These are phyloP conservation scores for Boeremia exigua DNA, from an alignment of 2,329 filamentous ascomycete genomes.

Conservation along the genomic window DNA sequence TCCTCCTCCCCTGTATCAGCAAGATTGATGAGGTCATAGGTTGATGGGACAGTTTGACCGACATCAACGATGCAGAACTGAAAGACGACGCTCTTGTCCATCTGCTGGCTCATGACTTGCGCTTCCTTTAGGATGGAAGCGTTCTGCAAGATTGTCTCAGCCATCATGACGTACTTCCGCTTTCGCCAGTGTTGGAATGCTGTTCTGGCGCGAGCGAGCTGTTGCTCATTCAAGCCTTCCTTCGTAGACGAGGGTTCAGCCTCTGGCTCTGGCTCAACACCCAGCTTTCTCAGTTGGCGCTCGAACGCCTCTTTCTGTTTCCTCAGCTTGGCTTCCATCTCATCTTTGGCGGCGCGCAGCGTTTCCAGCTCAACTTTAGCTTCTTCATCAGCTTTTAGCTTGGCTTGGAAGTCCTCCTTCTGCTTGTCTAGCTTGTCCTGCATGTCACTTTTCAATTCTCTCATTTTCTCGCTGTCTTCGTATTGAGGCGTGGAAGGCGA, in stretches of 20 bases:
- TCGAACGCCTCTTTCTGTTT: conserved; percentile 86
- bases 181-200: conserved; percentile 78
- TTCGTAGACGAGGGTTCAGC: conserved; percentile 57
- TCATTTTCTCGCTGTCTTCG: conserved; percentile 78
- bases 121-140: conserved; percentile 91
- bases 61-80: conserved; percentile 92
- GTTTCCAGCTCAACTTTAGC: conserved; percentile 81
- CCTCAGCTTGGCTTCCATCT: conserved; percentile 86
- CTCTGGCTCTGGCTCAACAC: conserved; percentile 59
- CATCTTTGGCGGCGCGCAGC: conserved; percentile 77
- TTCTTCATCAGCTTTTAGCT: conserved; percentile 76
- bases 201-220: conserved; percentile 72
- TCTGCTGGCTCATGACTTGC: conserved; percentile 95
- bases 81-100: conserved; percentile 91
- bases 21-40: conserved; percentile 95
- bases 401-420: conserved; percentile 81
- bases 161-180: conserved; percentile 90
- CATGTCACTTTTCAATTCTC: conserved; percentile 79
- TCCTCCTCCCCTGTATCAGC: conserved; percentile 88
- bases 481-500: conserved; percentile 90
- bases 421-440: conserved; percentile 82
- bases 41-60: conserved; percentile 87
- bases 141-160: conserved; percentile 86
- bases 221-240: conserved; percentile 57
- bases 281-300: conserved; percentile 74